Percentiles rank a stretch among this genome's conserved stretches.
Conservation (phyloP, 345 rosid species). For the Brassica rapa region DNA sequence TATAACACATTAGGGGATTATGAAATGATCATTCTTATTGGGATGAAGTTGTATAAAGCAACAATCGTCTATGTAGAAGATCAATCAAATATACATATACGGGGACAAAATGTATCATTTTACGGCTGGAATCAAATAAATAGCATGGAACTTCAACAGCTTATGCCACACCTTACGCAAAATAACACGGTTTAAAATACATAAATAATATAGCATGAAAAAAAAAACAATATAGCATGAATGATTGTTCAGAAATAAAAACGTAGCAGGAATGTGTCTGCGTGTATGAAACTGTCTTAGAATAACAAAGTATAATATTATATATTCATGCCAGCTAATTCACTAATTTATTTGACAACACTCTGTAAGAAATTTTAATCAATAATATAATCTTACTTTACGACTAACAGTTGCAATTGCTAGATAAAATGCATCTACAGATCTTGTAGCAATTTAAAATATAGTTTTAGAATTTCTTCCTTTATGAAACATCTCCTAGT, state of each 20-base stretch:
- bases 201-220: neutral
- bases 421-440: slow-evolving; percentile 26
- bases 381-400: slow-evolving; percentile 23
- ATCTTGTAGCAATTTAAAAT: slow-evolving; percentile 6
- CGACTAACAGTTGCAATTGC: slow-evolving; percentile 18
- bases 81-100: neutral
- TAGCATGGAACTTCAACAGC: neutral
- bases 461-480: neutral
- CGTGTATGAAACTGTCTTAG: neutral
- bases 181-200: slow-evolving; percentile 15
- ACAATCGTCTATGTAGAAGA: slow-evolving; percentile 6
- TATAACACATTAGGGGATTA: neutral
- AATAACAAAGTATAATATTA: neutral
- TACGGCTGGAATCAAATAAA: neutral
- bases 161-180: slow-evolving; percentile 1
- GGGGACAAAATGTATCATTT: slow-evolving; percentile 6
- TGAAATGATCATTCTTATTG: neutral
- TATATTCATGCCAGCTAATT: neutral
- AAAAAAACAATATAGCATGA: neutral
- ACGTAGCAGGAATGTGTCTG: slow-evolving; percentile 11
- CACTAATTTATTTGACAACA: slow-evolving; percentile 15
- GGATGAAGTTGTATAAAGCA: neutral
- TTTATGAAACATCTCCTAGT: slow-evolving; percentile 3
- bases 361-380: neutral
- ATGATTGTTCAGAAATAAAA: neutral